Evolutionary conservation across 192 early-diverging fungal species (phyloP), one percentile per base, ranked within the genome.

Genomic region (Spizellomyces punctatus): DNA sequence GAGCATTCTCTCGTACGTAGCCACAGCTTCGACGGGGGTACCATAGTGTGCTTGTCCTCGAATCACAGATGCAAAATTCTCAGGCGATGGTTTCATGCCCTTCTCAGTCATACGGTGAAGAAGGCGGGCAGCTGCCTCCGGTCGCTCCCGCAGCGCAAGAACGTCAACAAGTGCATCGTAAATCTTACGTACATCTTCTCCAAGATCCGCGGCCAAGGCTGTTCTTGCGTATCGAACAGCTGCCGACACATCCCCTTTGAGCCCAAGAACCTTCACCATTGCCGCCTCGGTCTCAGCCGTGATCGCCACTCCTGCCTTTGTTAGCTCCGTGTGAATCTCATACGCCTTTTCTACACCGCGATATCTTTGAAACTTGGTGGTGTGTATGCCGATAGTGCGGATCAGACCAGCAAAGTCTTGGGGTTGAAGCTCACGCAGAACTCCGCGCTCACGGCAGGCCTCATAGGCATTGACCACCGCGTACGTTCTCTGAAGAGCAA

Each of bases 51-150:
- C 61, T 44, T 46, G 64, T 17, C 19, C 61, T 49, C 54, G 16
- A 14, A 72, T 72, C 41, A 72, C 48, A 43, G 63, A 60, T 5
- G 62, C 60, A 43, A 49, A 72, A 36, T 42, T 36, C 8, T 64
- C 62, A 12, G 60, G 48, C n/a, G 60, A n/a, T 4, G 58, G 57
- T 54, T 54, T 19, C 50, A 54, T 54, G 12, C 50, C 50, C 17
- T 54, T 12, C 12, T 9, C 8, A 46, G 36, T n/a, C 36, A 48
- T 52, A 36, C 48, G 46, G 36, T 49, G 17, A 12, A 72, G 19
- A 44, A 64, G 63, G 41, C 44, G 10, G 71, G 52, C 41, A 41
- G 62, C 71, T 16, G 61, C 71, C 9, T 47, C 63, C 9, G 50
- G 46, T 27, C 46, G 48, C 8, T 45, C 63, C 5, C 16, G n/a